A percentile compares a stretch with the other conserved stretches of the same genome.
Conservation (phyloP, 345 rosid species). For the Tarenaya hassleriana region DNA sequence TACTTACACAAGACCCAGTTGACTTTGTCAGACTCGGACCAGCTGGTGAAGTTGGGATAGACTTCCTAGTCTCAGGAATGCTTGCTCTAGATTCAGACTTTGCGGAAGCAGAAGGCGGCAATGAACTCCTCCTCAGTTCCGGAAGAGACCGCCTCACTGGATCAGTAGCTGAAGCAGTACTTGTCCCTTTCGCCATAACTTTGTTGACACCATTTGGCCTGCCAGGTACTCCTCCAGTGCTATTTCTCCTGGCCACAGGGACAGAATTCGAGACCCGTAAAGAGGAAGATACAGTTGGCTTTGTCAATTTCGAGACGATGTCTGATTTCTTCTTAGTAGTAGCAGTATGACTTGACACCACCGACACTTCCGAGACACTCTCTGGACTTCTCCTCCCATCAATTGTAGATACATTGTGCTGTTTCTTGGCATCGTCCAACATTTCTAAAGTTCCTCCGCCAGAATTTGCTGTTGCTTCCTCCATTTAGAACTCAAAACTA, state of each 20-base stretch:
- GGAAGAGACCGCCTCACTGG: constrained; percentile 81
- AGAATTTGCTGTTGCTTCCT: constrained; percentile 38
- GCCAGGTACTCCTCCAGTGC: constrained; percentile 76
- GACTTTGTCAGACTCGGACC: constrained; percentile 47
- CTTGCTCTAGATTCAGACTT: constrained; percentile 41
- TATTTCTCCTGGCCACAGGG: constrained; percentile 61
- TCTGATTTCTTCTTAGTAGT: constrained; percentile 54
- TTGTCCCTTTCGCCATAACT: constrained; percentile 37
- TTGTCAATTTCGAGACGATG: constrained; percentile 37
- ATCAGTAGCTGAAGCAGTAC: constrained; percentile 33
- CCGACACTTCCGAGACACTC: constrained; percentile 32
- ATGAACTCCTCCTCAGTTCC: constrained; percentile 66
- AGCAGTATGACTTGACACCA: constrained; percentile 38
- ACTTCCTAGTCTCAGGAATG: constrained; percentile 47
- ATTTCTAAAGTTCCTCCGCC: constrained; percentile 32
- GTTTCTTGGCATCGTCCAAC: constrained; percentile 31
- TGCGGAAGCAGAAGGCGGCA: constrained; percentile 57
- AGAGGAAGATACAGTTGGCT: constrained; percentile 41
- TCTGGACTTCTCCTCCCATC: constrained; percentile 36
- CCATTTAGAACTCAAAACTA: constrained; percentile 44
- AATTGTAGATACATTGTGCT: constrained; percentile 29
- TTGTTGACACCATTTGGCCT: constrained; percentile 35
- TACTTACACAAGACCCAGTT: constrained; percentile 39
- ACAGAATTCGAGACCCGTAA: constrained; percentile 38
- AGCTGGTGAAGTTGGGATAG: constrained; percentile 39